Base-by-base conservation (phyloP, 2,329 filamentous ascomycete genomes). In the Penicillium sp. region DNA sequence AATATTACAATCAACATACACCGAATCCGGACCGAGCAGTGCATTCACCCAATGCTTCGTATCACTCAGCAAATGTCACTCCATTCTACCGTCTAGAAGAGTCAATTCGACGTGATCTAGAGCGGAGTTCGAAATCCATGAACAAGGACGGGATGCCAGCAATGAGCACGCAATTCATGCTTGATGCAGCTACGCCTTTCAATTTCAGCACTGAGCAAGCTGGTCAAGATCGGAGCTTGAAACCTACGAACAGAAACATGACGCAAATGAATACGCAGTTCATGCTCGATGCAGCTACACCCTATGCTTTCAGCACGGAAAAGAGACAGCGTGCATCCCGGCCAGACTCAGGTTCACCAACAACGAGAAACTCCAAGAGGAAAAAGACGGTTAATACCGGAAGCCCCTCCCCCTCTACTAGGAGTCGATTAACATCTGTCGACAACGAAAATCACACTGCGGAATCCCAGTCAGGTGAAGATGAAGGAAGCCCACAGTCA, bases 181-280 rank as follows among this genome's bases (percentile, higher is more conserved):
- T 77, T 16, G 72, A 76, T 52, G 67, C 71, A 15, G 68, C 68
- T 29, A 74, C 72, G 3, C 74, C 75, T 9, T 76, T 74, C 50
- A 69, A 65, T 4, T 67, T 74, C 39, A 75, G 72, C 35, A 70
- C 69, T 3, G 46, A 54, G 25, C 45, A 18, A 42, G 23, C 46
- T 37, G 37, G 38, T 4, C 34, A 50, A 8, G 40, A 55, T 34
- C 46, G 42, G 10, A 52, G 37, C 46, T 39, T 48, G n/a, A 52
- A 47, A 21, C 29, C 54, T 38, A 47, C 49, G 27, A 56, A 59
- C 32, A 60, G 57, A 25, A 58, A 56, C 4, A 62, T 54, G 25
- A 49, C 55, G 13, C 68, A 66, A 35, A 65, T 73, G 56, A 73
- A 70, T 52, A 76, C 74, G 2, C 74, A 77, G 59, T 70, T 62